Percentiles rank a stretch among this genome's conserved stretches.
Conservation (phyloP, 495 filamentous ascomycete genomes). For the Trichoderma virens region DNA sequence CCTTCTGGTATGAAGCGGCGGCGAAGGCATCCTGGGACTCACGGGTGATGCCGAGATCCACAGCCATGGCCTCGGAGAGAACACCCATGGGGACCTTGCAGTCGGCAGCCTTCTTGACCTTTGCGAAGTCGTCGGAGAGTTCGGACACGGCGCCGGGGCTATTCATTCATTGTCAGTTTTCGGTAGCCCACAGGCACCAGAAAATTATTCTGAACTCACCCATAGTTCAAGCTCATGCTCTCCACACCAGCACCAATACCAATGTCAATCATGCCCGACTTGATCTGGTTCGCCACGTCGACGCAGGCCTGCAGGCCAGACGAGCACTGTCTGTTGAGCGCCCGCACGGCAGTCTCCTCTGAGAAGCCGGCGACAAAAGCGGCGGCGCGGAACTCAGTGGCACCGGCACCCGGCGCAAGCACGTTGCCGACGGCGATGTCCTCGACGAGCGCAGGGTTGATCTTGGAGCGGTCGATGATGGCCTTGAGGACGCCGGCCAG, state of each 20-base stretch:
- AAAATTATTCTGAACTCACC: slow-evolving; percentile 41
- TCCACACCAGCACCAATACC: slow-evolving; percentile 96
- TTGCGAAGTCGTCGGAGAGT: slow-evolving; percentile 87
- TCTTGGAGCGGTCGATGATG: slow-evolving; percentile 72
- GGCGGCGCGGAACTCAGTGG: slow-evolving; percentile 93
- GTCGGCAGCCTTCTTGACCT: slow-evolving; percentile 74
- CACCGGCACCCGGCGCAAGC: slow-evolving; percentile 85
- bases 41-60: slow-evolving; percentile 66
- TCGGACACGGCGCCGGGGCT: slow-evolving; percentile 83
- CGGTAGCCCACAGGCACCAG: background rate
- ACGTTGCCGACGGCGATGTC: slow-evolving; percentile 91
- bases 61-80: slow-evolving; percentile 91
- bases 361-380: slow-evolving; percentile 89
- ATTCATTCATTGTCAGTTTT: slow-evolving; percentile 17
- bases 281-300: slow-evolving; percentile 88
- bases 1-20: slow-evolving; percentile 83
- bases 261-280: slow-evolving; percentile 85
- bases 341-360: slow-evolving; percentile 69
- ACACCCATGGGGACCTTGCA: slow-evolving; percentile 98
- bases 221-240: slow-evolving; percentile 91
- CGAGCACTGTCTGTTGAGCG: slow-evolving; percentile 86
- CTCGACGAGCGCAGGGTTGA: slow-evolving; percentile 78
- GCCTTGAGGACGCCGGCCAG: slow-evolving; percentile 76
- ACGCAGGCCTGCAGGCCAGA: slow-evolving; percentile 83
- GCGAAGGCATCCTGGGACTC: slow-evolving; percentile 81